Percentiles rank a stretch among this genome's conserved stretches.
Evolutionary conservation across 805 yeast genomes (phyloP).

Genomic region (Limtongia smithiae): DNA sequence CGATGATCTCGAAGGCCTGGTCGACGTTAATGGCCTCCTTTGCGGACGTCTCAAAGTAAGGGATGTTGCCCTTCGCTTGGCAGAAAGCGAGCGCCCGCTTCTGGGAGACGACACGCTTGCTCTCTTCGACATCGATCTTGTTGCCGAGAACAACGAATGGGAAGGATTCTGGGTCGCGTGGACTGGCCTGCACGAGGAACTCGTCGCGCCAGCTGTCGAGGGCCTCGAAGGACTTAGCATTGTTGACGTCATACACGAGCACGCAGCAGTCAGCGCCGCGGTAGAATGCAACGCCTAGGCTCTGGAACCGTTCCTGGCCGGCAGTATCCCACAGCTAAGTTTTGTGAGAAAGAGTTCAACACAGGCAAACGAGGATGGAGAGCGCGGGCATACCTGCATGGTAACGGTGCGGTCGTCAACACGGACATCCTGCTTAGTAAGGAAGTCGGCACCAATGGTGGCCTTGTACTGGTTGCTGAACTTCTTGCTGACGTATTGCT

Average conservation of each 20-base stretch:
- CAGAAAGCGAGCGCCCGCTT: conserved; percentile 62
- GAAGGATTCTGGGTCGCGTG: conserved; percentile 88
- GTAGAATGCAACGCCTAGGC: conserved; percentile 93
- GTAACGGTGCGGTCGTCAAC: conserved; percentile 81
- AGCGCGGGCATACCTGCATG: conserved; percentile 46
- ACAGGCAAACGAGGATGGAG: too few species aligned
- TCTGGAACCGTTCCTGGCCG: conserved; percentile 96
- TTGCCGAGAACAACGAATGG: conserved; percentile 95
- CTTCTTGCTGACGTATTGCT: conserved; percentile 91
- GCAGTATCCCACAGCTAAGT: conserved; percentile 90
- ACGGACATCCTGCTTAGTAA: conserved; percentile 75
- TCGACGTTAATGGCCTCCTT: conserved; percentile 94
- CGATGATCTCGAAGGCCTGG: conserved; percentile 88
- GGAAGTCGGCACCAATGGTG: conserved; percentile 95
- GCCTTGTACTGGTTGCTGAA: conserved; percentile 95
- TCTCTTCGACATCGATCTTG: conserved; percentile 90
- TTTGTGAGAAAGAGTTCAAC: too few species aligned
- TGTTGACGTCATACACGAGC: conserved; percentile 91
- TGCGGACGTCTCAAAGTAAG: conserved; percentile 96
- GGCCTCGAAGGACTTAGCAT: conserved; percentile 86
- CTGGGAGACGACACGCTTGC: conserved; percentile 65
- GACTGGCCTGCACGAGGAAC: conserved; percentile 88
- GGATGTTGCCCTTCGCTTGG: conserved; percentile 68
- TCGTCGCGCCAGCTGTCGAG: conserved; percentile 93
- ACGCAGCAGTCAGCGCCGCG: conserved; percentile 99